These are phyloP conservation scores for Solanum pennellii DNA, from an alignment of 257 asterid species.

Conservation along the genomic window DNA sequence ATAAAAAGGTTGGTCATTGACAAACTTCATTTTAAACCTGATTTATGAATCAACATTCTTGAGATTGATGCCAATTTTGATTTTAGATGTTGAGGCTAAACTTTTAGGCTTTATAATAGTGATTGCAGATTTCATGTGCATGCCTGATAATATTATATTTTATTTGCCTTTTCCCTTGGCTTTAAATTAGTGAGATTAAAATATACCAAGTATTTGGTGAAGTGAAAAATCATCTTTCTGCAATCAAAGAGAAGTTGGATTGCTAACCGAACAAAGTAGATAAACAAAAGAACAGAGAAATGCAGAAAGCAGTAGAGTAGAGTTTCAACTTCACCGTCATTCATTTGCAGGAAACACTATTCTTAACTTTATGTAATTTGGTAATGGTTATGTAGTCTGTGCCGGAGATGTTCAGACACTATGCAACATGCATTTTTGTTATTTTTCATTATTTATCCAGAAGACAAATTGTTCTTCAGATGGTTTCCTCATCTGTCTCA, in stretches of 20 bases:
- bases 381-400: neutral
- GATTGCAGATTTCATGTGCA: neutral
- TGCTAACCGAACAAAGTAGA: neutral
- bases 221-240: neutral
- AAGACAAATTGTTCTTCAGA: neutral
- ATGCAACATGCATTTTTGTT: neutral
- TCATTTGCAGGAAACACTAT: neutral
- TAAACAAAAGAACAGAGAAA: neutral
- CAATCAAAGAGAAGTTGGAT: neutral
- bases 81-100: neutral
- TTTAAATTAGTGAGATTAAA: neutral
- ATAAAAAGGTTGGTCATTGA: slow-evolving; percentile 51
- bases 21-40: neutral
- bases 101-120: neutral
- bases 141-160: neutral
- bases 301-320: neutral
- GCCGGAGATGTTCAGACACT: neutral
- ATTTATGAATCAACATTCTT: neutral
- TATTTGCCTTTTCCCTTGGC: neutral
- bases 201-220: neutral
- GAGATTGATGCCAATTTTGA: neutral
- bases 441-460: neutral
- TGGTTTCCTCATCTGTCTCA: neutral
- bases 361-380: neutral
- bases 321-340: neutral